Evolutionary conservation across 2,329 filamentous ascomycete genomes (phyloP).

Genomic region (Fusarium sp.): DNA sequence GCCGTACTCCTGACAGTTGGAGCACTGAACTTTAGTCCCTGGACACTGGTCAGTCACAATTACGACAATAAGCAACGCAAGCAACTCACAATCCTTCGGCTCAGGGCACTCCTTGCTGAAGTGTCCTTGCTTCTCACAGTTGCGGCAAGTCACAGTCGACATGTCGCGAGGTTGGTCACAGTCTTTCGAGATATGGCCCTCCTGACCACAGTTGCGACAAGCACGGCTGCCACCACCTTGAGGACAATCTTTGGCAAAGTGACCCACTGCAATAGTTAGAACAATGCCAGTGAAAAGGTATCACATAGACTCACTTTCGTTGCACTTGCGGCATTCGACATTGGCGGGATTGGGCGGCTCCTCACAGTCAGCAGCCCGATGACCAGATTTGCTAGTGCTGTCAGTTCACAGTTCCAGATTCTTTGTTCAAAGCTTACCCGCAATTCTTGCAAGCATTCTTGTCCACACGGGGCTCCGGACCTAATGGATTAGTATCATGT

Average conservation of each 20-base stretch:
- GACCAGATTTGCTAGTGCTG: slow-evolving; percentile 57
- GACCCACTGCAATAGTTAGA: slow-evolving; percentile 59
- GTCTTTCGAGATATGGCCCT: slow-evolving; percentile 66
- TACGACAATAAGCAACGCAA: not conserved
- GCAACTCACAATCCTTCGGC: slow-evolving; percentile 56
- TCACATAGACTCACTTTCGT: slow-evolving; percentile 61
- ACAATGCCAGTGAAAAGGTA: not conserved
- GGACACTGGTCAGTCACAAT: slow-evolving; percentile 26
- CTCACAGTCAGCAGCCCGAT: slow-evolving; percentile 61
- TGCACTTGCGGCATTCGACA: slow-evolving; percentile 74
- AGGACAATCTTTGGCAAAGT: slow-evolving; percentile 73
- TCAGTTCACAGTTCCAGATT: slow-evolving; percentile 16
- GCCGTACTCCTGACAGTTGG: slow-evolving; percentile 52
- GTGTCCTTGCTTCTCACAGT: slow-evolving; percentile 70
- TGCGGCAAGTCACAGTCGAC: slow-evolving; percentile 65
- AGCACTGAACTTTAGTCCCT: slow-evolving; percentile 55
- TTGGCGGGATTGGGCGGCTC: slow-evolving; percentile 70
- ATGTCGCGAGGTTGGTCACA: slow-evolving; percentile 60
- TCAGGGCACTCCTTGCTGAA: slow-evolving; percentile 70
- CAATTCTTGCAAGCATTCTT: slow-evolving; percentile 77
- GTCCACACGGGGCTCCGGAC: slow-evolving; percentile 69
- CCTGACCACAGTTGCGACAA: slow-evolving; percentile 72
- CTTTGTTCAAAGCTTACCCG: slow-evolving; percentile 52
- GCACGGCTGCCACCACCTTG: slow-evolving; percentile 64
- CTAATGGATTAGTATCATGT: slow-evolving; percentile 48